These are phyloP conservation scores for Metarhizium guizhouense DNA, from an alignment of 2,329 filamentous ascomycete genomes.

Conservation along the genomic window DNA sequence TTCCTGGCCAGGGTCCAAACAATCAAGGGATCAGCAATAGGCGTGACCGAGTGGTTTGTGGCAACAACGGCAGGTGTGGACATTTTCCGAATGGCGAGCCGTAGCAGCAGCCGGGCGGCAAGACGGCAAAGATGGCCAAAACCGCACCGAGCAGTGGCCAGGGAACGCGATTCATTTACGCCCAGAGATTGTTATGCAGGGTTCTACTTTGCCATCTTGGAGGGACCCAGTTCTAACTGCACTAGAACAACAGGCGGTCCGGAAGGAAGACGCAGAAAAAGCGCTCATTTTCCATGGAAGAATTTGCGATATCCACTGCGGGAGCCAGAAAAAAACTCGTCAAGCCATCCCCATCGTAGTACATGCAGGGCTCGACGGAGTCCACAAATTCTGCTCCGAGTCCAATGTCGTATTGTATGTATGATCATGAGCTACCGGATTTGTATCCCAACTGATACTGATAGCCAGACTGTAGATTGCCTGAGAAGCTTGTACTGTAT, in stretches of 20 bases:
- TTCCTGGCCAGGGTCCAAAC: not conserved
- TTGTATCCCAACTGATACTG: not conserved
- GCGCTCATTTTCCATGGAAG: conserved; percentile 5
- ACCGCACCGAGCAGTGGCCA: not conserved
- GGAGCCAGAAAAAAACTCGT: conserved; percentile 7
- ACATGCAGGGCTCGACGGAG: conserved; percentile 2
- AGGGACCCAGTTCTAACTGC: not conserved
- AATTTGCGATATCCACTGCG: conserved; percentile 4
- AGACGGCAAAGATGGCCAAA: not conserved
- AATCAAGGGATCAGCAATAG: not conserved
- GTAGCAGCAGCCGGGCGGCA: not conserved
- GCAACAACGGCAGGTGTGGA: not conserved
- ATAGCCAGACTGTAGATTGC: not conserved
- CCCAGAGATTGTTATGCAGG: conserved; percentile 3
- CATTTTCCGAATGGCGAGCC: not conserved
- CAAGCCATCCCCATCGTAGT: not conserved
- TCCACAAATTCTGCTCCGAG: not conserved
- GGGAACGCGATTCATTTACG: conserved; percentile 1
- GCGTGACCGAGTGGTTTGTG: not conserved
- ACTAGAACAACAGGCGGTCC: conserved; percentile 1
- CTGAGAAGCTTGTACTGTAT: not conserved
- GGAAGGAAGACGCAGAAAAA: conserved; percentile 3
- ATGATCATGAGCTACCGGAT: too few relatives aligned
- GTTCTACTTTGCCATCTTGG: not conserved
- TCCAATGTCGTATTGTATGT: not conserved